These are phyloP conservation scores for Astrothelium macrocarpum DNA, from an alignment of 495 filamentous ascomycete genomes.

Conservation along the genomic window DNA sequence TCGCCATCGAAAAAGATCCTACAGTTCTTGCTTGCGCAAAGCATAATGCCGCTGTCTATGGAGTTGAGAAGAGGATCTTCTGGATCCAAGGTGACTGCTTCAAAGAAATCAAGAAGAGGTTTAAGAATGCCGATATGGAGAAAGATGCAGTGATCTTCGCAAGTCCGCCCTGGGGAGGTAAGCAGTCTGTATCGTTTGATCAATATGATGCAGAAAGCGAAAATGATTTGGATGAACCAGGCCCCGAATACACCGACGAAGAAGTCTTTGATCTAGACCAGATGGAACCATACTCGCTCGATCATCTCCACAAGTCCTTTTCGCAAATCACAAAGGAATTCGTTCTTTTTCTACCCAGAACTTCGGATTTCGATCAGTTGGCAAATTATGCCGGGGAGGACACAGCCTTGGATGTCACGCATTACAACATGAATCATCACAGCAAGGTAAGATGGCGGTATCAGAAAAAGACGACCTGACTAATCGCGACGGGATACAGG, in stretches of 20 bases:
- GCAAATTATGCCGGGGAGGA: constrained; percentile 48
- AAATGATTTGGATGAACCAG: constrained; percentile 25
- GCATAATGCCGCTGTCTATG: constrained; percentile 84
- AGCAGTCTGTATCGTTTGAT: constrained; percentile 14
- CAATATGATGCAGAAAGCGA: background rate
- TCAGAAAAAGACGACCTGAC: background rate
- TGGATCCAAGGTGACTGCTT: constrained; percentile 84
- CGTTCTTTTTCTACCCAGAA: constrained; percentile 79
- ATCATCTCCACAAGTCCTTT: constrained; percentile 51
- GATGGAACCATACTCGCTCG: constrained; percentile 79
- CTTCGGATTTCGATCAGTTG: constrained; percentile 75
- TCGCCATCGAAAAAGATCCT: constrained; percentile 78
- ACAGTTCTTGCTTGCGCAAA: constrained; percentile 74
- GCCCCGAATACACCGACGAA: constrained; percentile 67
- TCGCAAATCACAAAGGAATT: constrained; percentile 42
- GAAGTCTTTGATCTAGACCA: constrained; percentile 72
- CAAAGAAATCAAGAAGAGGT: constrained; percentile 36
- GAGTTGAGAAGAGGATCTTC: constrained; percentile 65
- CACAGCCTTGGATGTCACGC: constrained; percentile 57
- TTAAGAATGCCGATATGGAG: constrained; percentile 11
- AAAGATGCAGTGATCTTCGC: constrained; percentile 62
- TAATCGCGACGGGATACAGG: constrained; percentile 21
- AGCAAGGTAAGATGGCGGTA: constrained; percentile 53
- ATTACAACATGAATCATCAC: constrained; percentile 84
- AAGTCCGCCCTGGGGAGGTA: constrained; percentile 91